Conservation (phyloP, 495 filamentous ascomycete species). For the Xylaria castorea region DNA sequence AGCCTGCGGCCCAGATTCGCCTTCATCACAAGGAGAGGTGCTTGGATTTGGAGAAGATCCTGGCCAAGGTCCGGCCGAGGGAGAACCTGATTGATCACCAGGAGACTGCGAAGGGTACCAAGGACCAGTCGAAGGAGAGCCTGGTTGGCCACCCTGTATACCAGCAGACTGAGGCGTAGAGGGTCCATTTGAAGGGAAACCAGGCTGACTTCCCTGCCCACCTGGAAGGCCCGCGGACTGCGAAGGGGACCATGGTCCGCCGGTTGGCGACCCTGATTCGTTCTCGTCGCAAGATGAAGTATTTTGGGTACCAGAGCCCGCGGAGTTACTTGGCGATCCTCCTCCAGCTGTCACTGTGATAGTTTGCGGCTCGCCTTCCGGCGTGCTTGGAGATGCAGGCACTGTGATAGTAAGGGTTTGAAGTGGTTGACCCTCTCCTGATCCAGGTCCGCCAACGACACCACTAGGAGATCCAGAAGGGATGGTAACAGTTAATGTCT, state of each 20-base stretch:
- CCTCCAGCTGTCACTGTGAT: constrained; percentile 25
- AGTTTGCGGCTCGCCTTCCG: constrained; percentile 19
- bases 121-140: constrained; percentile 7
- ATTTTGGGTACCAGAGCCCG: constrained; percentile 15
- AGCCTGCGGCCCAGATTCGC: constrained; percentile 4
- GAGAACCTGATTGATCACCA: constrained; percentile 16
- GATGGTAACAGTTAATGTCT: constrained; percentile 32
- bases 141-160: constrained; percentile 5
- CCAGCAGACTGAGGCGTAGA: background rate
- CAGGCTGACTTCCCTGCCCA: constrained; percentile 14
- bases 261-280: constrained; percentile 9
- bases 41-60: constrained; percentile 7
- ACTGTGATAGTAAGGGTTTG: constrained; percentile 25
- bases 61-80: constrained; percentile 8
- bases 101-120: constrained; percentile 21
- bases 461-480: constrained; percentile 7
- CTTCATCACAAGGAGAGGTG: constrained; percentile 12
- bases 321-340: constrained; percentile 13
- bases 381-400: background rate
- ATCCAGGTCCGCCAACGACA: constrained; percentile 1
- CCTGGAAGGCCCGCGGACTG: constrained; percentile 18
- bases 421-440: constrained; percentile 20
- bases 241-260: constrained; percentile 15
- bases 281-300: constrained; percentile 22
- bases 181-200: constrained; percentile 11